Evolutionary conservation across 768 basidiomycete genomes (phyloP).

Genomic region (Russula sp.): DNA sequence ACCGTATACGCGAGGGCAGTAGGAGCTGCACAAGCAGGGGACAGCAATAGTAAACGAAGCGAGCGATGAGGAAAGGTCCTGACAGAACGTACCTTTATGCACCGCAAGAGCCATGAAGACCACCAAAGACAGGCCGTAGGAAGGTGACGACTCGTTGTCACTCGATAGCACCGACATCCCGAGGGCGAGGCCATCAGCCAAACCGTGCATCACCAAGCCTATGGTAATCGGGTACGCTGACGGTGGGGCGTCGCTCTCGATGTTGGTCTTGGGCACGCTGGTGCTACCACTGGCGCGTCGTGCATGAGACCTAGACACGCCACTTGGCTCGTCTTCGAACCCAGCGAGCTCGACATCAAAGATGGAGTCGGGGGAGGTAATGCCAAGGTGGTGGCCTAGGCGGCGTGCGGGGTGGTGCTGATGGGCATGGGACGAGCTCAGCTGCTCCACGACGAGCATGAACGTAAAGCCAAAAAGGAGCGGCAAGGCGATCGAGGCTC

Average conservation of each 20-base stretch:
- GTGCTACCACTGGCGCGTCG: not conserved
- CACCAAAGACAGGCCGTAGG: constrained; percentile 58
- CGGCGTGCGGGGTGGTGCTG: constrained; percentile 28
- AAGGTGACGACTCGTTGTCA: constrained; percentile 25
- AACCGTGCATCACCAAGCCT: constrained; percentile 79
- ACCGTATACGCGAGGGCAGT: constrained; percentile 86
- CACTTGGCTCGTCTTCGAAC: constrained; percentile 36
- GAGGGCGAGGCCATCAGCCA: constrained; percentile 89
- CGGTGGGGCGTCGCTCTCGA: constrained; percentile 23
- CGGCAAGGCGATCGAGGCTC: constrained; percentile 55
- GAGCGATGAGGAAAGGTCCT: not conserved
- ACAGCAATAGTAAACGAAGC: not conserved
- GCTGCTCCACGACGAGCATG: constrained; percentile 65
- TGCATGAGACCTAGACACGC: constrained; percentile 9
- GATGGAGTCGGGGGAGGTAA: constrained; percentile 32
- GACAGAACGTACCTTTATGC: constrained; percentile 65
- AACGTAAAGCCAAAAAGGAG: constrained; percentile 54
- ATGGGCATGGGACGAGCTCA: constrained; percentile 46
- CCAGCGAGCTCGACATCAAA: constrained; percentile 62
- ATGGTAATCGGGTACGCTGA: constrained; percentile 69
- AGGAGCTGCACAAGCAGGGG: constrained; percentile 48
- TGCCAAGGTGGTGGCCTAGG: constrained; percentile 17
- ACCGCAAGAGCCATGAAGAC: constrained; percentile 88
- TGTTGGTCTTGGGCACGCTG: constrained; percentile 5
- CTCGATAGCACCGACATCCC: constrained; percentile 61